Conservation (phyloP, 805 yeast genomes). For the Metahyphopichia silvanorum region DNA sequence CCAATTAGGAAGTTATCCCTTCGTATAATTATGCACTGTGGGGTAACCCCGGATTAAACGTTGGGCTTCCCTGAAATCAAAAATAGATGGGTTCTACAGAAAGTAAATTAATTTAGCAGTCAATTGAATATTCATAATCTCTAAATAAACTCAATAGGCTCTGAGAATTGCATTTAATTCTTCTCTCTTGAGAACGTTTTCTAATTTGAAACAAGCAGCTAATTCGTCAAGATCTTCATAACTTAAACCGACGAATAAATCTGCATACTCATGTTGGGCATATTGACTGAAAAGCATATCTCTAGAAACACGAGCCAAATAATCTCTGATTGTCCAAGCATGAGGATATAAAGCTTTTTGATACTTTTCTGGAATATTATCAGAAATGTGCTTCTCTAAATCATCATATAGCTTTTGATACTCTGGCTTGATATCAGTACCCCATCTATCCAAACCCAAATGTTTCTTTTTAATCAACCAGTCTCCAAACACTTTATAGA, state of each 20-base stretch:
- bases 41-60: too few relatives aligned
- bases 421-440: constrained; percentile 42
- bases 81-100: too few relatives aligned
- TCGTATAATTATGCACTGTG: too few relatives aligned
- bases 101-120: too few relatives aligned
- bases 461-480: constrained; percentile 41
- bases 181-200: constrained; percentile 40
- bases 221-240: constrained; percentile 48
- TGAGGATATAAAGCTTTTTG: constrained; percentile 40
- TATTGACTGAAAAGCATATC: constrained; percentile 44
- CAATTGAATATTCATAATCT: too few relatives aligned
- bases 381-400: constrained; percentile 34
- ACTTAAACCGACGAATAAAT: constrained; percentile 36
- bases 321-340: constrained; percentile 34
- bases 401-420: constrained; percentile 32
- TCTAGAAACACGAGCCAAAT: constrained; percentile 37
- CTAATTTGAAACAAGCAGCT: constrained; percentile 50
- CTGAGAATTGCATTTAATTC: constrained; percentile 34
- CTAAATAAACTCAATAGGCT: too few relatives aligned
- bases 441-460: constrained; percentile 51
- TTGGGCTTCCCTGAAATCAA: too few relatives aligned
- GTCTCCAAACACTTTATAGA: constrained; percentile 39
- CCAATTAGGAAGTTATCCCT: too few relatives aligned
- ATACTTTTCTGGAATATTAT: constrained; percentile 38
- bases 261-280: constrained; percentile 45